Evolutionary conservation across 2,329 filamentous ascomycete species (phyloP).

Genomic region (Periconia digitata): DNA sequence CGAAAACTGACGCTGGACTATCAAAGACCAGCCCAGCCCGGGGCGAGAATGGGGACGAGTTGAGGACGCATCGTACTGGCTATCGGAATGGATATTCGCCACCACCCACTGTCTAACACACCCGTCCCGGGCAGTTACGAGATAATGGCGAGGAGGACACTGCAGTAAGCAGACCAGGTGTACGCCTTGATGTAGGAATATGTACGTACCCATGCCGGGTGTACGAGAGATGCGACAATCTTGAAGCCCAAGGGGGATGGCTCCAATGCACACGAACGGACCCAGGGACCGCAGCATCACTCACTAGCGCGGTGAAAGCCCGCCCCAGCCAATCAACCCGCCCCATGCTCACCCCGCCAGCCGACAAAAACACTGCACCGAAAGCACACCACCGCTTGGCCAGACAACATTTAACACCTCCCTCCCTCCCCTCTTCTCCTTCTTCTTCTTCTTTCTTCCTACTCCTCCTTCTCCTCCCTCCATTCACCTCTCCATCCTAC

Average conservation of each 20-base stretch:
- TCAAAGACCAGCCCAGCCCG: neutral
- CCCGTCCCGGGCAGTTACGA: too few species aligned
- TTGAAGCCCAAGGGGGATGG: neutral
- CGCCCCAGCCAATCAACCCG: slow-evolving; percentile 7
- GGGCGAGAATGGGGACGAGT: neutral
- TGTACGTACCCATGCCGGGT: neutral
- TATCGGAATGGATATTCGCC: too few species aligned
- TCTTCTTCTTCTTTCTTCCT: slow-evolving; percentile 11
- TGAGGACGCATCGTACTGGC: neutral
- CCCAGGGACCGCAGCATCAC: neutral
- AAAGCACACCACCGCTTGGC: slow-evolving; percentile 38
- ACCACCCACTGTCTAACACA: too few species aligned
- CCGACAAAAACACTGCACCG: slow-evolving; percentile 22
- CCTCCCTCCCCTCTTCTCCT: slow-evolving; percentile 7
- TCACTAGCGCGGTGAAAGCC: slow-evolving; percentile 7
- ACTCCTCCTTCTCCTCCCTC: slow-evolving; percentile 13
- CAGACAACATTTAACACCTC: slow-evolving; percentile 12
- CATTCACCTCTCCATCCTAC: slow-evolving; percentile 11
- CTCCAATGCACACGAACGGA: neutral
- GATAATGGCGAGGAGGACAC: neutral
- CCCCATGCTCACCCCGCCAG: slow-evolving; percentile 21
- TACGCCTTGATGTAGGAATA: neutral
- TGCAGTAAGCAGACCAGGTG: too few species aligned
- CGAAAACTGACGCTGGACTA: neutral
- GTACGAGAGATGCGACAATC: neutral